Evolutionary conservation across 495 filamentous ascomycete species (phyloP).

Genomic region (Penicillium turbatum): DNA sequence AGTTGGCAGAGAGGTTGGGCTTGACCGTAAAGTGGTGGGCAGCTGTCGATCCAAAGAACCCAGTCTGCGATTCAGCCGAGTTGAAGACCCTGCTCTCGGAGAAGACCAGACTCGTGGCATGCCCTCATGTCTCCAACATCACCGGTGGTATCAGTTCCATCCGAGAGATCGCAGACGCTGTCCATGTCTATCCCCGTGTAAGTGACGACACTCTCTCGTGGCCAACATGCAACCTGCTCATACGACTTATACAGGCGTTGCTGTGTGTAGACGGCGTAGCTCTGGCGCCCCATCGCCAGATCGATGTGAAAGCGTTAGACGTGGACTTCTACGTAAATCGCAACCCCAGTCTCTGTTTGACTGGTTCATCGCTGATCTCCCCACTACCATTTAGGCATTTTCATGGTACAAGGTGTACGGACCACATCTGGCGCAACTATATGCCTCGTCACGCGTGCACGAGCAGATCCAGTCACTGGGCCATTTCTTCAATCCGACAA

Average conservation of each 20-base stretch:
- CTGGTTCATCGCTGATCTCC: neutral
- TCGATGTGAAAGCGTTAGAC: conserved; percentile 61
- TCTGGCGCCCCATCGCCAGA: conserved; percentile 61
- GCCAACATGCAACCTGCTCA: conserved; percentile 31
- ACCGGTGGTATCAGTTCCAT: conserved; percentile 65
- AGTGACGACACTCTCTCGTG: neutral
- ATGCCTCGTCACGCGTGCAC: conserved; percentile 47
- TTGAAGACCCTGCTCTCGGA: conserved; percentile 51
- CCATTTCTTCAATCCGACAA: conserved; percentile 62
- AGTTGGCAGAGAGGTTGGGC: conserved; percentile 52
- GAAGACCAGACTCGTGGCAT: conserved; percentile 61
- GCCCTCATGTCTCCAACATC: conserved; percentile 66
- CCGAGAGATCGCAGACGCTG: conserved; percentile 44
- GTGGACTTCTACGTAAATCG: conserved; percentile 63
- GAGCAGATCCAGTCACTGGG: conserved; percentile 50
- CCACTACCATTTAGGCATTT: conserved; percentile 35
- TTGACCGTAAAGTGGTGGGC: conserved; percentile 65
- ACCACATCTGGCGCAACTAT: conserved; percentile 65
- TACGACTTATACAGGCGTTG: conserved; percentile 29
- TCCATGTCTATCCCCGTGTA: conserved; percentile 40
- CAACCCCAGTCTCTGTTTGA: conserved; percentile 47
- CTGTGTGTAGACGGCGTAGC: conserved; percentile 60
- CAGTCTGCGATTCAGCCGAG: conserved; percentile 49
- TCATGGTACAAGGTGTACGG: conserved; percentile 76
- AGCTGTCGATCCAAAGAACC: conserved; percentile 39